Evolutionary conservation across 768 basidiomycete genomes (phyloP).

Genomic region (Suillus sp.): DNA sequence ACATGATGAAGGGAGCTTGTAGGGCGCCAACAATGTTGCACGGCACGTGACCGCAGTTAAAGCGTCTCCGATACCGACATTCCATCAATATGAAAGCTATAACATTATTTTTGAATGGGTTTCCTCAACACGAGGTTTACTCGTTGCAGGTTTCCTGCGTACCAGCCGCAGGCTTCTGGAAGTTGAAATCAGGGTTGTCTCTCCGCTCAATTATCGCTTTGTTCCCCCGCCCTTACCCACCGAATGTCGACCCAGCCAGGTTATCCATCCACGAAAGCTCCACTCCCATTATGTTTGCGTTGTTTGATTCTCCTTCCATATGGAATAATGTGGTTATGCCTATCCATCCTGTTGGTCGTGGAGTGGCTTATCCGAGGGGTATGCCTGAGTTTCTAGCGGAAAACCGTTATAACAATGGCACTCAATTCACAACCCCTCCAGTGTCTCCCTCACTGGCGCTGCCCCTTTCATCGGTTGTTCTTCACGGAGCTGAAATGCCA

Average conservation of each 20-base stretch:
- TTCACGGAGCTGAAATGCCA: neutral
- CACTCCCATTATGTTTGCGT: neutral
- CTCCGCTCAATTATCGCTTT: neutral
- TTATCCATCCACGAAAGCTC: neutral
- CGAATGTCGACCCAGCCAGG: neutral
- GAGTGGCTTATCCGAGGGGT: slow-evolving; percentile 7
- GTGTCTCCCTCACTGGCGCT: neutral
- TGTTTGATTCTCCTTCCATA: slow-evolving; percentile 7
- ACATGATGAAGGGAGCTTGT: too few relatives aligned
- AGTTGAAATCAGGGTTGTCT: neutral
- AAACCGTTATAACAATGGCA: neutral
- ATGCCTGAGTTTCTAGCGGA: neutral
- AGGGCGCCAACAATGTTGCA: too few relatives aligned
- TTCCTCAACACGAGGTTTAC: neutral
- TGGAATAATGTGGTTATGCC: neutral
- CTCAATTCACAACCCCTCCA: neutral
- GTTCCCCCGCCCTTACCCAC: neutral
- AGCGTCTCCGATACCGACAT: too few relatives aligned
- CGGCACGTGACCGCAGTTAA: too few relatives aligned
- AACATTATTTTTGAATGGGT: too few relatives aligned
- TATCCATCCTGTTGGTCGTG: neutral
- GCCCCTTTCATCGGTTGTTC: neutral
- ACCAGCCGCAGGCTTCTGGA: neutral
- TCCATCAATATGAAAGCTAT: too few relatives aligned
- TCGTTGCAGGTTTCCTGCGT: neutral